A percentile compares a stretch with the other conserved stretches of the same genome.
phyloP scores from a whole-genome alignment of 2,329 filamentous ascomycete genomes.

The Coniella vitis region DNA sequence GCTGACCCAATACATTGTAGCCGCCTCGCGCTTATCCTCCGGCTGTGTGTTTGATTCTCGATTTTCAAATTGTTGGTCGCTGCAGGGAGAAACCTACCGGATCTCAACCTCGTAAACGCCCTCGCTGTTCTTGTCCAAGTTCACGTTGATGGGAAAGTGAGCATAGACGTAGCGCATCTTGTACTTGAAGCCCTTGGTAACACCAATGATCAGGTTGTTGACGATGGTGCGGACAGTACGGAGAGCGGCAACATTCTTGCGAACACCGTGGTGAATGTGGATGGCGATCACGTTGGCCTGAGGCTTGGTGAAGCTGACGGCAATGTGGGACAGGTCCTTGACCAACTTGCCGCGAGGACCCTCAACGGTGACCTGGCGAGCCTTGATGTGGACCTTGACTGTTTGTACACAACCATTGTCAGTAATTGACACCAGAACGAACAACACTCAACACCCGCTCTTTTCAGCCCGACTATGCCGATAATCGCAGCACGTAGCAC shows the following conservation, averaged over 20 bases:
- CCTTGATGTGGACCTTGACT: constrained; percentile 99
- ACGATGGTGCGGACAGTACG: constrained; percentile 97
- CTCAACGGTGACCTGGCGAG: constrained; percentile 92
- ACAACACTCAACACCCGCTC: too few species aligned
- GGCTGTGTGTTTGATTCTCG: too few species aligned
- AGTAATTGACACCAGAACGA: constrained; percentile 18
- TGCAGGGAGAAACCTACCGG: constrained; percentile 54
- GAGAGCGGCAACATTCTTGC: constrained; percentile 97
- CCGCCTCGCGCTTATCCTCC: too few species aligned
- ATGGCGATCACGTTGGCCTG: constrained; percentile 86
- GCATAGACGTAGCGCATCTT: constrained; percentile 99
- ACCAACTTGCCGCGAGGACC: constrained; percentile 94
- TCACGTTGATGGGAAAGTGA: constrained; percentile 99
- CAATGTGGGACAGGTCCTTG: constrained; percentile 94
- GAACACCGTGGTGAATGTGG: constrained; percentile 95
- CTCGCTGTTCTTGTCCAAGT: constrained; percentile 93
- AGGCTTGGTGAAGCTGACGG: constrained; percentile 89
- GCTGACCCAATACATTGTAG: background rate
- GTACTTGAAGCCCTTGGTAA: constrained; percentile 99
- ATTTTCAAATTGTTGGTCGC: too few species aligned
- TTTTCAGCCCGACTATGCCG: background rate
- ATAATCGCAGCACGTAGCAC: background rate
- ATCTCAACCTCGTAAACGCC: constrained; percentile 91
- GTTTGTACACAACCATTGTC: constrained; percentile 30
- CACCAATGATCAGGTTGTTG: constrained; percentile 97